A percentile compares a stretch with the other conserved stretches of the same genome.
Conservation (phyloP, 306 rosid genomes). For the Pyrus communis region DNA sequence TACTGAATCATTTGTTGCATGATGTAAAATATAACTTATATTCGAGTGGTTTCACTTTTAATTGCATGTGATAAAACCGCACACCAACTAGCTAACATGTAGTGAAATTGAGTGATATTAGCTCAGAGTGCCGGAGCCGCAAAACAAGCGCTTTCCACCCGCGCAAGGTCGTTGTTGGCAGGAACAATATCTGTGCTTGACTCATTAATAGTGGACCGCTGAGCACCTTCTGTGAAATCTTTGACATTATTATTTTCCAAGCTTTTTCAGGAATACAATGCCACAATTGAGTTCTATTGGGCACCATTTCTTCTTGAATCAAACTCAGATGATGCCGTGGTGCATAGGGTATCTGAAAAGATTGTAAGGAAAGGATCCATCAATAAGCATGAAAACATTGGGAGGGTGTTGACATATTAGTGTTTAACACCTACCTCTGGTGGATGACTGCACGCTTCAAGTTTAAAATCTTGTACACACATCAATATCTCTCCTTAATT, state of each 20-base stretch:
- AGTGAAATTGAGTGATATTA: too few species aligned
- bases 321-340: constrained; percentile 64
- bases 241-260: too few species aligned
- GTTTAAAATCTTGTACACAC: constrained; percentile 62
- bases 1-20: background rate
- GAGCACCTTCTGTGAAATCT: too few species aligned
- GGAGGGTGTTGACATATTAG: constrained; percentile 78
- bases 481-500: background rate
- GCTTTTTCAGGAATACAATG: constrained; percentile 56
- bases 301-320: constrained; percentile 93
- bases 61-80: too few species aligned
- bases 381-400: constrained; percentile 67
- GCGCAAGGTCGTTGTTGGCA: too few species aligned
- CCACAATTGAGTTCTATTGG: constrained; percentile 95
- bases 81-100: too few species aligned
- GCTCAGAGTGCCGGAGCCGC: too few species aligned
- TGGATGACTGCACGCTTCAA: constrained; percentile 76
- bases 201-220: too few species aligned
- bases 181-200: too few species aligned
- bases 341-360: constrained; percentile 72
- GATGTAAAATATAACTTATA: too few species aligned
- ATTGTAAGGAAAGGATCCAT: constrained; percentile 78
- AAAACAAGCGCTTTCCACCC: too few species aligned
- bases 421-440: constrained; percentile 91
- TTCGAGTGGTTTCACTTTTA: too few species aligned